Base-by-base conservation (phyloP, 768 basidiomycete genomes). In the Kwoniella sp. region DNA sequence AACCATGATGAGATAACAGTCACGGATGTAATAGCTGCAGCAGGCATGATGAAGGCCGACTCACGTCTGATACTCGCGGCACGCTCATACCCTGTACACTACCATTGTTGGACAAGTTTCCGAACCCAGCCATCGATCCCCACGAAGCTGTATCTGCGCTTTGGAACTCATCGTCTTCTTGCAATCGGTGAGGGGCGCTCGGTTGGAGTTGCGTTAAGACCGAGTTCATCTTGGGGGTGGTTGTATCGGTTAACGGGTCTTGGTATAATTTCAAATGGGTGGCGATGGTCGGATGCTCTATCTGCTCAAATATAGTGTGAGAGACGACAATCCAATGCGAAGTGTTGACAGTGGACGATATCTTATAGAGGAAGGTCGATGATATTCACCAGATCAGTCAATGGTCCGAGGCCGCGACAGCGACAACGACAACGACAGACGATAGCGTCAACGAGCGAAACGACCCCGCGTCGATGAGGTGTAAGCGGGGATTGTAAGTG, bases 61-160 rank as follows among this genome's bases (percentile, higher is more conserved):
- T 68, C 58, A 80, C 79, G 66, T 80, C 75, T 26, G 70, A 53
- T 25, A 79, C 77, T 51, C 77, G 38, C 17, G 79, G 79, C 0
- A 80, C 58, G 26, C 62, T 62, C 79, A 80, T 80, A 1, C 76
- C 77, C n/a, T 62, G 61, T 0, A 80, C 70, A 17, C 66, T 68
- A 50, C 79, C 79, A 22, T 55, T 61, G 28, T 63, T 58, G 29
- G 63, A 63, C 55, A 80, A 53, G 52, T 78, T 80, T 7, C 79
- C 79, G 51, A 71, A 76, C 12, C 72, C 73, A 20, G 47, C 73
- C 54, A 66, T 61, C 51, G 66, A 69, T 2, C 76, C 74, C 75
- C 74, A 78, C 0, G 52, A 55, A 31, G 74, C 67, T 30, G 62
- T 12, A 41, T 68, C 70, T 34, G 67, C 67, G 45, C 61, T 64